phyloP scores from a whole-genome alignment of 2,329 filamentous ascomycete species.

The Paraphoma sp. region DNA sequence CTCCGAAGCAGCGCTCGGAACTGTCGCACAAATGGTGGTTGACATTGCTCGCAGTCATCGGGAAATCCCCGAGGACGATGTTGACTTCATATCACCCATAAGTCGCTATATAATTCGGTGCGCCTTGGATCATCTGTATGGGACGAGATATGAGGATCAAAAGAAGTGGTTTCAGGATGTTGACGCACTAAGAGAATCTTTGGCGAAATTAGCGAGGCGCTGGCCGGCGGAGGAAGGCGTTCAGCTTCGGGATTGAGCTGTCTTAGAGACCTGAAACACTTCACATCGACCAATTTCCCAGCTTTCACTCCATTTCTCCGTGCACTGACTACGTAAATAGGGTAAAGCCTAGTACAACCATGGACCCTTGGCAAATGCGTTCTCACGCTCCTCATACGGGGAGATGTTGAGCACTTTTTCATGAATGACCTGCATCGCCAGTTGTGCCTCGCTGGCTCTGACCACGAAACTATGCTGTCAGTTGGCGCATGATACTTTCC shows the following conservation, averaged over 20 bases:
- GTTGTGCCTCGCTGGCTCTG: too few species aligned
- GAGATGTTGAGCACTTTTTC: too few species aligned
- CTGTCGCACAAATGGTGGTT: conserved; percentile 8
- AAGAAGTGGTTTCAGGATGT: neutral
- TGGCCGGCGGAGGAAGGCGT: neutral
- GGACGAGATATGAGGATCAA: neutral
- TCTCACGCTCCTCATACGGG: too few species aligned
- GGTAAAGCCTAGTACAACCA: too few species aligned
- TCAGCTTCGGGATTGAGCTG: neutral
- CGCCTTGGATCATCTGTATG: neutral
- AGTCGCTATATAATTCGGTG: neutral
- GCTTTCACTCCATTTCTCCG: too few species aligned
- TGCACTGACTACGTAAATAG: too few species aligned
- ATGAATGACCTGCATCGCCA: too few species aligned
- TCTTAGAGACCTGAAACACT: too few species aligned
- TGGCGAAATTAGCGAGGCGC: neutral
- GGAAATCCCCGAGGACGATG: neutral
- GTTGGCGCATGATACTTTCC: too few species aligned
- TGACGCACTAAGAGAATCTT: neutral
- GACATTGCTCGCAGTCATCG: conserved; percentile 11
- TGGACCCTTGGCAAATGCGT: too few species aligned
- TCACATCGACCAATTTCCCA: too few species aligned
- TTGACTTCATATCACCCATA: neutral
- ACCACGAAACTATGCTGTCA: too few species aligned
- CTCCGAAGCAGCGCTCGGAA: conserved; percentile 8